A percentile compares a stretch with the other conserved stretches of the same genome.
Evolutionary conservation across 1,139 yeast species (phyloP).

Genomic region (Sugiyamaella pinicola): DNA sequence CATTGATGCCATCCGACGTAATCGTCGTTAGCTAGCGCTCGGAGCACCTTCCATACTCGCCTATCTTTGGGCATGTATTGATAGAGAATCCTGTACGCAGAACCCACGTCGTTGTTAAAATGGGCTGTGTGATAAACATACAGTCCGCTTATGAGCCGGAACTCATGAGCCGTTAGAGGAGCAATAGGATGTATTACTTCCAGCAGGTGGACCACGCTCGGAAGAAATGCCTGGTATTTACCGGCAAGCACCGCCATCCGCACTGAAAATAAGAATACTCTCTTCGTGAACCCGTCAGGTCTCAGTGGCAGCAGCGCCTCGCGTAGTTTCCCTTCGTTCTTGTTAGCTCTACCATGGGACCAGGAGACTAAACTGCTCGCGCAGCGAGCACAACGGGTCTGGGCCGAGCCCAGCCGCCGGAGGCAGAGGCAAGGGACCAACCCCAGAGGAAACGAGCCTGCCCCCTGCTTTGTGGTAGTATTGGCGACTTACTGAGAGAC

Average conservation of each 20-base stretch:
- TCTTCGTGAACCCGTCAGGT: conserved; percentile 25
- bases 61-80: conserved; percentile 18
- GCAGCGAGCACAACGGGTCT: too few relatives aligned
- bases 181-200: conserved; percentile 20
- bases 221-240: conserved; percentile 25
- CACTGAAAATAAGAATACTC: conserved; percentile 29
- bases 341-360: background rate
- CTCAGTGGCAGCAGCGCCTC: conserved; percentile 28
- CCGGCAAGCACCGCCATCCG: conserved; percentile 28
- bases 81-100: conserved; percentile 22
- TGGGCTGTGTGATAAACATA: conserved; percentile 28
- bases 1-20: conserved; percentile 26
- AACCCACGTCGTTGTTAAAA: conserved; percentile 21
- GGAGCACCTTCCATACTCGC: conserved; percentile 20
- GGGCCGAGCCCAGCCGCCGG: too few relatives aligned
- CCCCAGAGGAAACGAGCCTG: too few relatives aligned
- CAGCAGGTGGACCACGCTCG: conserved; percentile 27
- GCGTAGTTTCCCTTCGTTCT: conserved; percentile 25
- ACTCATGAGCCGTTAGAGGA: conserved; percentile 20
- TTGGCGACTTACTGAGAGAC: conserved; percentile 22
- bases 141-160: conserved; percentile 24
- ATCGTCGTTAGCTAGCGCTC: conserved; percentile 25
- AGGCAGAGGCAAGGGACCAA: too few relatives aligned
- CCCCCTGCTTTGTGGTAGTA: too few relatives aligned
- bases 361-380: too few relatives aligned